phyloP scores from a whole-genome alignment of 257 asterid species.

The Phtheirospermum japonicum region DNA sequence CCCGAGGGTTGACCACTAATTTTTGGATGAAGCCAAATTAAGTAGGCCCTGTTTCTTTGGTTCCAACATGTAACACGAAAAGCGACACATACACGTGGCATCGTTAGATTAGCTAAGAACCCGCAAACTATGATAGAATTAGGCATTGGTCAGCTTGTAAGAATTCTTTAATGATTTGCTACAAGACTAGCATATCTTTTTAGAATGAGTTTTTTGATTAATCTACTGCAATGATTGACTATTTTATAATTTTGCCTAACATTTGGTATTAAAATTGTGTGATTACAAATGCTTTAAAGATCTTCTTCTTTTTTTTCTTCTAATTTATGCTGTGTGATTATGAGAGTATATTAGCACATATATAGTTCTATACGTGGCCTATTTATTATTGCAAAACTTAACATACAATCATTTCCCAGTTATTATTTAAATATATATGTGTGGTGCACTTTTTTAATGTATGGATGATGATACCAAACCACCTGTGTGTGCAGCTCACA shows the following conservation, averaged over 20 bases:
- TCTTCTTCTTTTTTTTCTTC: conserved; percentile 4
- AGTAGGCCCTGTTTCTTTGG: conserved; percentile 50
- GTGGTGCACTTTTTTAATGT: too few relatives aligned
- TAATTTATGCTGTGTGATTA: conserved; percentile 1
- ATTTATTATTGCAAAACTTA: neutral
- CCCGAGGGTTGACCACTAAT: conserved; percentile 48
- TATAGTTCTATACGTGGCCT: conserved; percentile 25
- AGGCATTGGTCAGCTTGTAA: conserved; percentile 41
- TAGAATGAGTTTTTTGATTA: conserved; percentile 16
- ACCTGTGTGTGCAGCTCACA: too few relatives aligned
- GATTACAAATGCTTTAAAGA: neutral
- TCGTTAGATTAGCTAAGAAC: conserved; percentile 13
- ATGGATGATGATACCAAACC: too few relatives aligned
- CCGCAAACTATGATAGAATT: conserved; percentile 34
- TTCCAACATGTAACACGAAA: conserved; percentile 53
- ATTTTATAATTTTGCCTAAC: conserved; percentile 37
- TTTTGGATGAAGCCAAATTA: conserved; percentile 31
- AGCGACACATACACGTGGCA: conserved; percentile 39
- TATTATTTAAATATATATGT: too few relatives aligned
- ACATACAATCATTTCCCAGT: too few relatives aligned
- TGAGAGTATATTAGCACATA: neutral
- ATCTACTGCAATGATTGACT: conserved; percentile 30
- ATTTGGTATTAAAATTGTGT: conserved; percentile 23
- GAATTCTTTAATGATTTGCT: conserved; percentile 35
- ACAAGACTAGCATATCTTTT: conserved; percentile 34